Evolutionary conservation across 257 asterid species (phyloP).

Genomic region (Nicotiana tomentosiformis): DNA sequence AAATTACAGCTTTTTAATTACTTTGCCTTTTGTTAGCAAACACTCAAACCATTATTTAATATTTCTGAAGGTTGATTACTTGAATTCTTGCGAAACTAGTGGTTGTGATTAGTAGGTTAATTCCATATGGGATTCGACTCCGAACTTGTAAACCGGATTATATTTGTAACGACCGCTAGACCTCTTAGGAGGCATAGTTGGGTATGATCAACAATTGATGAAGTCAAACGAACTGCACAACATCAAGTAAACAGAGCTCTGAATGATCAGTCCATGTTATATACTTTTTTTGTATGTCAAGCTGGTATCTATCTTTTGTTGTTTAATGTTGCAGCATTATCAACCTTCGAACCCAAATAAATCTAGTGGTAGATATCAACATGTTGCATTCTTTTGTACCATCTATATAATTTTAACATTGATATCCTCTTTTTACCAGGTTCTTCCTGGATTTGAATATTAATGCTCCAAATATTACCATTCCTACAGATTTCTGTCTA

Average conservation of each 20-base stretch:
- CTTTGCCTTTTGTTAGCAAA: too few relatives aligned
- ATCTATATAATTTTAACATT: not conserved
- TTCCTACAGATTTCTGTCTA: conserved; percentile 84
- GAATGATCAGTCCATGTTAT: conserved; percentile 78
- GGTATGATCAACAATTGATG: conserved; percentile 49
- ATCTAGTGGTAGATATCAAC: not conserved
- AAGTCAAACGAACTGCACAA: conserved; percentile 90
- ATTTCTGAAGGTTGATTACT: too few relatives aligned
- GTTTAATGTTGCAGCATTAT: not conserved
- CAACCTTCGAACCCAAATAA: not conserved
- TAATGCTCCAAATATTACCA: conserved; percentile 94
- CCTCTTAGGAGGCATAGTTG: too few relatives aligned
- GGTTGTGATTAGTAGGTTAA: too few relatives aligned
- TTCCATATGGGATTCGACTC: too few relatives aligned
- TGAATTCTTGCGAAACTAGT: too few relatives aligned
- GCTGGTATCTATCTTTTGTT: not conserved
- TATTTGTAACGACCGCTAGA: too few relatives aligned
- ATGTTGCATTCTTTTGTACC: not conserved
- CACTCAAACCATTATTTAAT: too few relatives aligned
- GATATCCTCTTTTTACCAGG: conserved; percentile 41
- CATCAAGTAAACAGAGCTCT: conserved; percentile 78
- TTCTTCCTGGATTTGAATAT: conserved; percentile 89
- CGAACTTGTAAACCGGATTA: too few relatives aligned
- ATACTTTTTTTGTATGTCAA: not conserved
- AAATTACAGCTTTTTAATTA: too few relatives aligned